A percentile compares a stretch with the other conserved stretches of the same genome.
phyloP scores from a whole-genome alignment of 2,329 filamentous ascomycete genomes.

The Fusarium compactum region DNA sequence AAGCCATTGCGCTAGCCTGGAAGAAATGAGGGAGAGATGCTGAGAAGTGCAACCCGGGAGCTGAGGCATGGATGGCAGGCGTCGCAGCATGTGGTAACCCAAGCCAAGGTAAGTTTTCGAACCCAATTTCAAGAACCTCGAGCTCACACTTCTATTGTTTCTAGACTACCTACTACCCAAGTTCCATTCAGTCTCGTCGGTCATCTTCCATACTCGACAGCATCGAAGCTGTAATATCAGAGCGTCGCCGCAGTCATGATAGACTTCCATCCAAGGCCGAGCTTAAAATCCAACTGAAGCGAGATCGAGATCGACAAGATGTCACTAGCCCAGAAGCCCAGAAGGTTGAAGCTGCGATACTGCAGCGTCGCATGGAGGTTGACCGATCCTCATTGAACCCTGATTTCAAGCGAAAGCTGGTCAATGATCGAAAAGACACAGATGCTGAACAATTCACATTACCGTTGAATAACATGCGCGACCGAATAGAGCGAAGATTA shows the following conservation, averaged over 20 bases:
- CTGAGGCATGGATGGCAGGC: constrained; percentile 48
- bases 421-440: neutral
- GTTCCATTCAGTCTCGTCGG: constrained; percentile 5
- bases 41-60: constrained; percentile 51
- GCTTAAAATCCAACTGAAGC: neutral
- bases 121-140: neutral
- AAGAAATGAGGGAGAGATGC: constrained; percentile 54
- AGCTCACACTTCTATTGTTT: constrained; percentile 25
- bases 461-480: neutral
- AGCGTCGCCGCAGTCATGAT: constrained; percentile 8
- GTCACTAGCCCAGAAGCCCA: neutral
- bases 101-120: constrained; percentile 40
- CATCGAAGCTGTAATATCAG: constrained; percentile 19
- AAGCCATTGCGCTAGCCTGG: constrained; percentile 12
- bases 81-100: constrained; percentile 39
- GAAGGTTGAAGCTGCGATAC: neutral
- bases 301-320: neutral
- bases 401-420: neutral
- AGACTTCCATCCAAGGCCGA: neutral
- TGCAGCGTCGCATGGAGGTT: neutral
- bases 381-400: neutral
- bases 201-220: constrained; percentile 20
- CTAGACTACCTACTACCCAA: constrained; percentile 16
- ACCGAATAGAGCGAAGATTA: constrained; percentile 37
- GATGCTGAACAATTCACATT: neutral